Evolutionary conservation across 78 protist species (phyloP), one percentile per base, ranked within the genome.

Genomic region (Emiliania huxleyi): DNA sequence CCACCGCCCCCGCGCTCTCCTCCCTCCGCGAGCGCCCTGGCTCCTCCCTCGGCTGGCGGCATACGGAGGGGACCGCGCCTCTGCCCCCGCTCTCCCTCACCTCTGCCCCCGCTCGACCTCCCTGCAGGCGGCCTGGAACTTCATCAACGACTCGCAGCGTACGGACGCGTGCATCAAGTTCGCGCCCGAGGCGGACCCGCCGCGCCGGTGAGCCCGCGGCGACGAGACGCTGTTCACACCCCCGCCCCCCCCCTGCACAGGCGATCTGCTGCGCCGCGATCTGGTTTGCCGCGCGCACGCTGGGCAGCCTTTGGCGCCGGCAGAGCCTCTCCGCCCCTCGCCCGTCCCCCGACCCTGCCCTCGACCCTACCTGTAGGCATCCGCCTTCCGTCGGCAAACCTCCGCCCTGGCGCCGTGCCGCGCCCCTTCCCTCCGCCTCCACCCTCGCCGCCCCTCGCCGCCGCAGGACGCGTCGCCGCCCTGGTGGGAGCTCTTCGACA

Each of bases 81-180:
- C n/a, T n/a, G n/a, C n/a, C n/a, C n/a, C n/a, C n/a, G n/a, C n/a
- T n/a, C n/a, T n/a, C n/a, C n/a, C n/a, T n/a, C n/a, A n/a, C n/a
- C n/a, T n/a, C n/a, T n/a, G n/a, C n/a, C n/a, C n/a, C n/a, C n/a
- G n/a, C n/a, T n/a, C n/a, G n/a, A n/a, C n/a, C n/a, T n/a, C n/a
- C n/a, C n/a, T n/a, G n/a, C n/a, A 75, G 55, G 0, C 0, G 33
- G 89, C 89, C 38, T 81, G 89, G 89, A 81, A 81, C 89, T 26
- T 44, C 15, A 81, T 81, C 89, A 81, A 81, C 89, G 89, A 81
- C 52, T 81, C 89, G 46, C 48, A 44, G 55, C 89, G 89, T 56
- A 81, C 89, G 2, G 38, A 81, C 89, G 48, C 44, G 15, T 81
- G 89, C 89, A 44, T 81, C 62, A 37, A 23, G 29, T 81, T 44